Conservation (phyloP, 2,329 filamentous ascomycete species). For the Cladosporium austrohemisphaericum region DNA sequence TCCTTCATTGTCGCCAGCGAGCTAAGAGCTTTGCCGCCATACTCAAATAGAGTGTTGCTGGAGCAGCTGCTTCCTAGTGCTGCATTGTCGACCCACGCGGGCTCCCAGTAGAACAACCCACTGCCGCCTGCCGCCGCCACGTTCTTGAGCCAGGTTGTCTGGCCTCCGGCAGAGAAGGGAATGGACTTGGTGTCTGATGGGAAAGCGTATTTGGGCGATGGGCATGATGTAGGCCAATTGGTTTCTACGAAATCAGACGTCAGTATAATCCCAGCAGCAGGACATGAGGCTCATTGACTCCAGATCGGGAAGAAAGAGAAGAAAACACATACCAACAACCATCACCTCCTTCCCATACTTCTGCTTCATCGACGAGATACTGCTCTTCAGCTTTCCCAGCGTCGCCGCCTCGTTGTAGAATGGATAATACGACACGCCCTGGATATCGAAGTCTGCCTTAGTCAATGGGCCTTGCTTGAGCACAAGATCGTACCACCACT, state of each 20-base stretch:
- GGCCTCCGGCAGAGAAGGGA: constrained; percentile 26
- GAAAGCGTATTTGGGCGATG: constrained; percentile 24
- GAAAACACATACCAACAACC: constrained; percentile 9
- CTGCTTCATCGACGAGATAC: constrained; percentile 20
- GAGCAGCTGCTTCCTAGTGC: constrained; percentile 28
- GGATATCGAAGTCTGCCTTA: constrained; percentile 27
- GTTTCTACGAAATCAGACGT: constrained; percentile 24
- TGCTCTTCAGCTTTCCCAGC: constrained; percentile 23
- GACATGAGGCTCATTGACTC: too few relatives aligned
- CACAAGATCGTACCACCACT: constrained; percentile 31
- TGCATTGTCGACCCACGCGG: constrained; percentile 30
- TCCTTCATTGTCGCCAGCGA: constrained; percentile 20
- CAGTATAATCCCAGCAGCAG: constrained; percentile 20
- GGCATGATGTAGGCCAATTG: constrained; percentile 30
- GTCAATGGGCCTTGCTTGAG: constrained; percentile 25
- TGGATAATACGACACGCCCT: constrained; percentile 31
- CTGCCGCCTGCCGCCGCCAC: constrained; percentile 26
- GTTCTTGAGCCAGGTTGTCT: constrained; percentile 29
- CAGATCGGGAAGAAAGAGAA: neutral
- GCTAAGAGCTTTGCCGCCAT: constrained; percentile 28
- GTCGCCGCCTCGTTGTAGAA: constrained; percentile 30
- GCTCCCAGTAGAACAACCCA: constrained; percentile 35
- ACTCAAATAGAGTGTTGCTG: constrained; percentile 28
- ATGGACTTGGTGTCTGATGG: constrained; percentile 25
- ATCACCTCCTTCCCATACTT: constrained; percentile 27